Evolutionary conservation across 148 eudicot species (phyloP).

Genomic region (Amaranthus hypochondriacus): DNA sequence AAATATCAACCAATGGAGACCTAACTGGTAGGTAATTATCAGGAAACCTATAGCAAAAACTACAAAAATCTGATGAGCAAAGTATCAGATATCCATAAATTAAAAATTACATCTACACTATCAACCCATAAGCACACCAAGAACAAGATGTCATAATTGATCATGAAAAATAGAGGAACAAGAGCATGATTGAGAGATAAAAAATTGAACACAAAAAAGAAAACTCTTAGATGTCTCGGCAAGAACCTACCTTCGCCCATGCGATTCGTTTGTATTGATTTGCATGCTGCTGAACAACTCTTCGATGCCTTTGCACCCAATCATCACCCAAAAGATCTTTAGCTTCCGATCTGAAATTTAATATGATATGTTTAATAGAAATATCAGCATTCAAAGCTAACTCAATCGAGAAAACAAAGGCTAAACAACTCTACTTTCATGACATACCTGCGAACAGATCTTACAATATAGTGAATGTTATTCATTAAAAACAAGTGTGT

Average conservation of each 20-base stretch:
- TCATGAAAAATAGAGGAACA: background rate
- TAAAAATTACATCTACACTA: background rate
- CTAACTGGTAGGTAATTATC: background rate
- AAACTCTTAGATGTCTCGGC: slow-evolving; percentile 1
- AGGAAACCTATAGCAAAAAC: background rate
- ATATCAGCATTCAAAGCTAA: background rate
- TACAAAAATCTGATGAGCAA: background rate
- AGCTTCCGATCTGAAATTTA: slow-evolving; percentile 73
- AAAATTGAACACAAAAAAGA: background rate
- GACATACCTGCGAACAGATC: slow-evolving; percentile 92
- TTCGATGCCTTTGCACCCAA: slow-evolving; percentile 98
- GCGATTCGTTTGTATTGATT: slow-evolving; percentile 95
- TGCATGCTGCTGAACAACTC: slow-evolving; percentile 95
- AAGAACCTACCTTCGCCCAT: slow-evolving; percentile 78
- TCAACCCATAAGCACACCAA: background rate
- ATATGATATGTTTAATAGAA: slow-evolving; percentile 4
- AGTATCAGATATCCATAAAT: background rate
- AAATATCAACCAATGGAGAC: background rate
- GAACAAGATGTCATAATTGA: background rate
- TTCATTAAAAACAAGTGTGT: slow-evolving; percentile 93
- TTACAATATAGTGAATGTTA: slow-evolving; percentile 92
- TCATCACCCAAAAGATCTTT: slow-evolving; percentile 93
- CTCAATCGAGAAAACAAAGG: slow-evolving; percentile 1
- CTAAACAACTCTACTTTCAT: background rate
- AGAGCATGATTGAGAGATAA: background rate